Conservation (phyloP, 1,139 yeast species). For the Yamadazyma mexicana region DNA sequence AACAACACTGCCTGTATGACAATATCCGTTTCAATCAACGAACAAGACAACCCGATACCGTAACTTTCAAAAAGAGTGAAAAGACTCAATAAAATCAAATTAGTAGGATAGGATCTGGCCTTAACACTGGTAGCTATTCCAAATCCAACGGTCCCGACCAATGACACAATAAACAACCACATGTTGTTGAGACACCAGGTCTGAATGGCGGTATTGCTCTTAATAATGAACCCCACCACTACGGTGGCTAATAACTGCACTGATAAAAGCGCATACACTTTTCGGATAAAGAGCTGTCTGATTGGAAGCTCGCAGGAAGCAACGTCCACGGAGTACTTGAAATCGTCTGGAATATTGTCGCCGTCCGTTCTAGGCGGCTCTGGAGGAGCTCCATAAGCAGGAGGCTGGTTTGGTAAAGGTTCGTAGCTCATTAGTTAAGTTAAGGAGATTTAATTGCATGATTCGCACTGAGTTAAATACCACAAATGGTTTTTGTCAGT, state of each 20-base stretch:
- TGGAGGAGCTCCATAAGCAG: constrained; percentile 23
- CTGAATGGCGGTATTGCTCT: constrained; percentile 47
- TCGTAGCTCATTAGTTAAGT: constrained; percentile 12
- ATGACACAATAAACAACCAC: constrained; percentile 60
- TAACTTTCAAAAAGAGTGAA: constrained; percentile 80
- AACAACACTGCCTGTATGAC: constrained; percentile 72
- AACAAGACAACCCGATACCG: constrained; percentile 65
- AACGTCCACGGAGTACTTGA: constrained; percentile 78
- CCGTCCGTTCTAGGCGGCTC: constrained; percentile 28
- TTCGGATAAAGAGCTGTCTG: constrained; percentile 73
- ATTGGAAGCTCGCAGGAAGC: constrained; percentile 75
- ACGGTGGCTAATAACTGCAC: constrained; percentile 66
- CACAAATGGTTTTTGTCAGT: constrained; percentile 49
- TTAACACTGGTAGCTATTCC: constrained; percentile 60
- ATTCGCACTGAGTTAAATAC: constrained; percentile 53
- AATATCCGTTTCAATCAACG: constrained; percentile 61
- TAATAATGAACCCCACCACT: constrained; percentile 56
- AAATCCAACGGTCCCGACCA: constrained; percentile 61
- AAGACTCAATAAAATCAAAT: constrained; percentile 54
- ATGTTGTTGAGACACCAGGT: constrained; percentile 60
- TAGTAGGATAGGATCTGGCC: constrained; percentile 64
- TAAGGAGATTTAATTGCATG: not conserved
- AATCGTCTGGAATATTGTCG: constrained; percentile 68
- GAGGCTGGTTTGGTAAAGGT: constrained; percentile 19
- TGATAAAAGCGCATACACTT: constrained; percentile 72